A percentile compares a stretch with the other conserved stretches of the same genome.
These are phyloP conservation scores for Xylariales sp. DNA, from an alignment of 2,329 filamentous ascomycete species.

Conservation along the genomic window DNA sequence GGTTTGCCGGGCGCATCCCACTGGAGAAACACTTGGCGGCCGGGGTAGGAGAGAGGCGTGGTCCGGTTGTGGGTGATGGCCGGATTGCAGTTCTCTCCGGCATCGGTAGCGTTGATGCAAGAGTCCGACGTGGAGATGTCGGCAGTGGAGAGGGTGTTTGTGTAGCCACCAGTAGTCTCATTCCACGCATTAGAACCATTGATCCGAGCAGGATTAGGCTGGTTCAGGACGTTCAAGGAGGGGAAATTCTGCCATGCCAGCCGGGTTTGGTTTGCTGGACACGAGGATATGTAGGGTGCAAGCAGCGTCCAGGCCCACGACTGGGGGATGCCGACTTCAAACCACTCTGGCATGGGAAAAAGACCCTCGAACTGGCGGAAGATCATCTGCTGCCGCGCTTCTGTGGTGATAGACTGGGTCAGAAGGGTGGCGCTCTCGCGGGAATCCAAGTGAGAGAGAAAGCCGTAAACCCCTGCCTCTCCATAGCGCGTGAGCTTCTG, in stretches of 20 bases:
- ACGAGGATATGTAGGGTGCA: conserved; percentile 75
- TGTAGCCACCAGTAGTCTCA: conserved; percentile 59
- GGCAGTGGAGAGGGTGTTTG: conserved; percentile 48
- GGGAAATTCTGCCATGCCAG: conserved; percentile 86
- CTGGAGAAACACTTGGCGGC: conserved; percentile 63
- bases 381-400: conserved; percentile 78
- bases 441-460: conserved; percentile 72
- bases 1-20: conserved; percentile 68
- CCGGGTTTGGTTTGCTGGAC: conserved; percentile 67
- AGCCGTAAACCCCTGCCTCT: conserved; percentile 77
- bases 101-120: conserved; percentile 53
- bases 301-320: conserved; percentile 81
- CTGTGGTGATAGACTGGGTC: conserved; percentile 71
- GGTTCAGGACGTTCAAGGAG: conserved; percentile 64
- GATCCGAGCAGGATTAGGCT: conserved; percentile 68
- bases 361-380: conserved; percentile 80
- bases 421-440: conserved; percentile 70
- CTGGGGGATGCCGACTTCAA: conserved; percentile 74
- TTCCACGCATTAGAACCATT: conserved; percentile 58
- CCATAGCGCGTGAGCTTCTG: conserved; percentile 82
- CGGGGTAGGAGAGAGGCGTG: conserved; percentile 68
- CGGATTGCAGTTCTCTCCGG: conserved; percentile 55
- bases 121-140: conserved; percentile 38
- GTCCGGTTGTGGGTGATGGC: conserved; percentile 66
- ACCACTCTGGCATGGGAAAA: conserved; percentile 81